Evolutionary conservation across 129 eudicot species (phyloP).

Genomic region (Gnaphalium uliginosum): DNA sequence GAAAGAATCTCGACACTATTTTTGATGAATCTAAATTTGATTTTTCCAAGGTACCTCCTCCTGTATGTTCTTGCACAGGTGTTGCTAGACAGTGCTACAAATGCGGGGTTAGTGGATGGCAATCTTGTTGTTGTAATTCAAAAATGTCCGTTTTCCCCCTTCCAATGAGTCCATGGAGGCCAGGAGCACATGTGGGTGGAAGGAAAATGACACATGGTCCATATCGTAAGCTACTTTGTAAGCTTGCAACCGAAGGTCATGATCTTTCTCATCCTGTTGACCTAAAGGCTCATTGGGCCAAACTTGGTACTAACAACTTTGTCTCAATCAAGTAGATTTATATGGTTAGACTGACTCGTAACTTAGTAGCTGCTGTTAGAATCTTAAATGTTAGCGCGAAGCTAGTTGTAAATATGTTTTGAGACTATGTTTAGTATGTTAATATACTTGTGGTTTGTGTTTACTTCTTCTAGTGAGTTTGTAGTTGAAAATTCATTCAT

Average conservation of each 20-base stretch:
- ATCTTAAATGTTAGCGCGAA: constrained; percentile 18
- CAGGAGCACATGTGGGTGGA: constrained; percentile 50
- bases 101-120: constrained; percentile 60
- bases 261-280: constrained; percentile 53
- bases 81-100: constrained; percentile 53
- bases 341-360: constrained; percentile 10
- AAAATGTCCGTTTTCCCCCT: constrained; percentile 53
- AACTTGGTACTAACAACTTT: constrained; percentile 63
- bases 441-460: constrained; percentile 1
- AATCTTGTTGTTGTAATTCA: constrained; percentile 57
- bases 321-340: constrained; percentile 41
- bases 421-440: background rate
- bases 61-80: constrained; percentile 61
- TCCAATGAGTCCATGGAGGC: constrained; percentile 52
- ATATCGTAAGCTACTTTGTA: constrained; percentile 42
- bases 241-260: constrained; percentile 49
- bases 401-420: constrained; percentile 24
- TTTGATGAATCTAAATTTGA: constrained; percentile 37
- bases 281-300: constrained; percentile 62
- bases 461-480: background rate
- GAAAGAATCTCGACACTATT: constrained; percentile 34
- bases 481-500: background rate
- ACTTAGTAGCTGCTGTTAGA: constrained; percentile 5
- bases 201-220: constrained; percentile 66
- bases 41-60: constrained; percentile 44